phyloP scores from a whole-genome alignment of 805 yeast genomes.

The Myxozyma mucilagina region DNA sequence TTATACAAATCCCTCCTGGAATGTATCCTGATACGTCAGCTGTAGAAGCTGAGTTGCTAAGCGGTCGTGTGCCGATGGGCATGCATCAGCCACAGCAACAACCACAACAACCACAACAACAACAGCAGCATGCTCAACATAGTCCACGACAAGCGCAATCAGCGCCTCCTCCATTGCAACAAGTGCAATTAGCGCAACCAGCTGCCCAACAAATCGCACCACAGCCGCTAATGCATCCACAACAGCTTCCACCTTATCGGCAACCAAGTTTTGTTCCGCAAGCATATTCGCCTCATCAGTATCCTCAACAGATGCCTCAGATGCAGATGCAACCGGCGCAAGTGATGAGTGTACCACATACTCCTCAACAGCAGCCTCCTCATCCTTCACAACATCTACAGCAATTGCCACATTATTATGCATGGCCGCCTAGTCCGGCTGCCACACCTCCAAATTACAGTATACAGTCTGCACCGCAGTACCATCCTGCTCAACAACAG shows the following conservation, averaged over 20 bases:
- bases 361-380: slow-evolving; percentile 13
- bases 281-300: slow-evolving; percentile 14
- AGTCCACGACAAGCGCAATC: not conserved
- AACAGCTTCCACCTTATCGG: slow-evolving; percentile 3
- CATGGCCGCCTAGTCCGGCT: slow-evolving; percentile 52
- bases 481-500: slow-evolving; percentile 2
- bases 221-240: not conserved
- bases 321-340: slow-evolving; percentile 1
- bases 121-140: slow-evolving; percentile 1
- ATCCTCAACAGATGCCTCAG: slow-evolving; percentile 18
- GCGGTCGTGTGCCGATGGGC: slow-evolving; percentile 8
- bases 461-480: slow-evolving; percentile 15
- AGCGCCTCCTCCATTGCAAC: slow-evolving; percentile 7
- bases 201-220: not conserved
- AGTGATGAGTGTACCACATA: not conserved
- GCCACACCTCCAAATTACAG: slow-evolving; percentile 43
- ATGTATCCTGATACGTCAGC: slow-evolving; percentile 43
- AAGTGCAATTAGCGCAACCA: slow-evolving; percentile 5
- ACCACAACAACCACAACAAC: slow-evolving; percentile 1
- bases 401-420: slow-evolving; percentile 17
- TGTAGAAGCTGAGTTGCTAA: slow-evolving; percentile 12
- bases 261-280: not conserved
- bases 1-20: slow-evolving; percentile 42
- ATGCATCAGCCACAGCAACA: slow-evolving; percentile 2
- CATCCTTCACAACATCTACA: slow-evolving; percentile 19